Conservation (phyloP, 2,329 filamentous ascomycete genomes). For the Sphaerostilbella broomeana region DNA sequence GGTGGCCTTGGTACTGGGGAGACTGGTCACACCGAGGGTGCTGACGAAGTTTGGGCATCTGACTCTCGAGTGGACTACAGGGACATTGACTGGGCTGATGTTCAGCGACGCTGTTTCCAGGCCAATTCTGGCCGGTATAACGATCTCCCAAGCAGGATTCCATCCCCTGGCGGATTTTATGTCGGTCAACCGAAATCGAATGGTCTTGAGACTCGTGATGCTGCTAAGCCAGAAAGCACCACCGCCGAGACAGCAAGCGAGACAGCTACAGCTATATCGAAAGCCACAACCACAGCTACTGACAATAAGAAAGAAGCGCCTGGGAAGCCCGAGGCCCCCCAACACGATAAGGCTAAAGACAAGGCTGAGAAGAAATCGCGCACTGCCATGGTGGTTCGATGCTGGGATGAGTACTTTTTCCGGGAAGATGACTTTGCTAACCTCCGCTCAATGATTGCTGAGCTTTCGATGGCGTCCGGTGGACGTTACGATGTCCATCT, state of each 20-base stretch:
- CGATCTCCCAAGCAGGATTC: constrained; percentile 33
- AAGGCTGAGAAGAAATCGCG: constrained; percentile 24
- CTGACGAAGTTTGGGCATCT: constrained; percentile 70
- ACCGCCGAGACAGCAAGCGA: neutral
- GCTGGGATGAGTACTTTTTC: constrained; percentile 76
- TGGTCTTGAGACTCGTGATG: constrained; percentile 1
- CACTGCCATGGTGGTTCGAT: constrained; percentile 74
- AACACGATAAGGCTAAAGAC: constrained; percentile 8
- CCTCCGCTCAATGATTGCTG: constrained; percentile 75
- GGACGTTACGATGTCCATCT: constrained; percentile 84
- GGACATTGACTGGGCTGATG: constrained; percentile 70
- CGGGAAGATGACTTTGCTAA: constrained; percentile 75
- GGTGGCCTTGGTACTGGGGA: constrained; percentile 83
- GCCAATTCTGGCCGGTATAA: constrained; percentile 67
- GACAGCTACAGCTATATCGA: neutral
- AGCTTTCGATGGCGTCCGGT: constrained; percentile 72
- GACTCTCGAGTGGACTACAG: constrained; percentile 69
- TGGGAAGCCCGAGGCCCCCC: constrained; percentile 4
- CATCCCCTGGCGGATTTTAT: constrained; percentile 45
- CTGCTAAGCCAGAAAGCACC: neutral
- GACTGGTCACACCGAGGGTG: constrained; percentile 74
- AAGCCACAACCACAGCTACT: neutral
- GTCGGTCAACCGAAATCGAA: constrained; percentile 20
- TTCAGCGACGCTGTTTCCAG: constrained; percentile 65
- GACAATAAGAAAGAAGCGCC: neutral